A percentile compares a stretch with the other conserved stretches of the same genome.
Conservation (phyloP, 1,139 yeast genomes). For the Saccharomycopsis phalli region DNA sequence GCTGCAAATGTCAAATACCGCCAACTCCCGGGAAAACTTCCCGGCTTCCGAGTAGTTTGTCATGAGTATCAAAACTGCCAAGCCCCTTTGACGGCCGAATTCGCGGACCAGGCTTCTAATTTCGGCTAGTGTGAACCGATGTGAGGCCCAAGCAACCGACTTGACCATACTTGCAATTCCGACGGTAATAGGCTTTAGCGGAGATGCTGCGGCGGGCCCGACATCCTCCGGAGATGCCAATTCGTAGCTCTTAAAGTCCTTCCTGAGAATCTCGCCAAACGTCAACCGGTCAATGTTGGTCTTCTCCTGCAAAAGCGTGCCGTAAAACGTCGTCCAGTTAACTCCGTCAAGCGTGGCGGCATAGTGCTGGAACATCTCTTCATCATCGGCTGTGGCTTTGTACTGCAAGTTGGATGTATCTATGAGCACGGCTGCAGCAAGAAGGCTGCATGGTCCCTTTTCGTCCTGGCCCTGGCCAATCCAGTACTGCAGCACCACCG, state of each 20-base stretch:
- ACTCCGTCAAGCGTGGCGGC: not conserved
- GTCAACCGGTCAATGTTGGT: conserved; percentile 39
- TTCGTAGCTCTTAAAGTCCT: conserved; percentile 40
- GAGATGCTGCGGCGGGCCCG: conserved; percentile 26
- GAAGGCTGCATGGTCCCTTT: conserved; percentile 27
- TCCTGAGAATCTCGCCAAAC: conserved; percentile 38
- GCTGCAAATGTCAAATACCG: too few relatives aligned
- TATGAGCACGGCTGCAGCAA: conserved; percentile 40
- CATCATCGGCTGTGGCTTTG: conserved; percentile 36
- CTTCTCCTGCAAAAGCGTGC: conserved; percentile 34
- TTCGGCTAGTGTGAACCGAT: conserved; percentile 25
- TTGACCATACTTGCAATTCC: conserved; percentile 49
- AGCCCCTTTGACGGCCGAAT: too few relatives aligned
- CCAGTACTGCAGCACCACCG: conserved; percentile 45
- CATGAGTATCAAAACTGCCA: too few relatives aligned
- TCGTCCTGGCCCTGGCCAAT: conserved; percentile 21
- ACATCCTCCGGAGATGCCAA: not conserved
- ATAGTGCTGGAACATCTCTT: conserved; percentile 24
- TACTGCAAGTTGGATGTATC: conserved; percentile 43
- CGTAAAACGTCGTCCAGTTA: conserved; percentile 24
- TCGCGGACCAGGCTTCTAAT: too few relatives aligned
- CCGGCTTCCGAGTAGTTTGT: too few relatives aligned
- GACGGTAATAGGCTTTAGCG: conserved; percentile 28
- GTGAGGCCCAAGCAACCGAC: too few relatives aligned
- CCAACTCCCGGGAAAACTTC: too few relatives aligned